Percentiles rank a stretch among this genome's conserved stretches.
phyloP scores from a whole-genome alignment of 2,329 filamentous ascomycete species.

The Pezicula neosporulosa region DNA sequence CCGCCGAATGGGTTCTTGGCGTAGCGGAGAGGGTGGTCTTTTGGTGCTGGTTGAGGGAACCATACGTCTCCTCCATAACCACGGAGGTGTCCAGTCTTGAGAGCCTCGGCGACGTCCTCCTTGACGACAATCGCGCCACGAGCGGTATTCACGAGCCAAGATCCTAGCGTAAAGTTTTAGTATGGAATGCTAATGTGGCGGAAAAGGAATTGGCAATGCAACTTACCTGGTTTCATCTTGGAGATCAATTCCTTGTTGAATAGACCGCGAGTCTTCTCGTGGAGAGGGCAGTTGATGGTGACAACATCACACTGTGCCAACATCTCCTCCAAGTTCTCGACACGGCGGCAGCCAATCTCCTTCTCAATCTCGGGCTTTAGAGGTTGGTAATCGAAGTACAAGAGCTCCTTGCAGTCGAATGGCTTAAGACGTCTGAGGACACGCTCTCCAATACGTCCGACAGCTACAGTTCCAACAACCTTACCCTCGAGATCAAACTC shows the following conservation, averaged over 20 bases:
- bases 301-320: conserved; percentile 91
- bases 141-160: conserved; percentile 98
- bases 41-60: conserved; percentile 89
- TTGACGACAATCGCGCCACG: conserved; percentile 99
- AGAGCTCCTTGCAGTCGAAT: conserved; percentile 98
- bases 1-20: conserved; percentile 94
- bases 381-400: conserved; percentile 99
- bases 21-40: conserved; percentile 88
- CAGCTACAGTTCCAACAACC: conserved; percentile 95
- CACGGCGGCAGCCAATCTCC: conserved; percentile 92
- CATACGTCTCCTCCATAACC: conserved; percentile 89
- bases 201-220: conserved; percentile 66
- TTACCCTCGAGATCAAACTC: conserved; percentile 97
- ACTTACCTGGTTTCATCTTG: conserved; percentile 98
- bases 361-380: conserved; percentile 80
- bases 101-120: conserved; percentile 93
- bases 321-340: conserved; percentile 89
- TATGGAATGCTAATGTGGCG: background rate
- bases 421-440: conserved; percentile 93
- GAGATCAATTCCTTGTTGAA: conserved; percentile 98
- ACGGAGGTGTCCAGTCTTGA: conserved; percentile 86
- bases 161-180: conserved; percentile 51
- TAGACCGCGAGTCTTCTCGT: conserved; percentile 93
- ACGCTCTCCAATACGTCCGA: conserved; percentile 97
- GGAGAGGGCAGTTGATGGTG: conserved; percentile 98